Conservation (phyloP, 2,329 filamentous ascomycete genomes). For the Epicoccum sorghinum region DNA sequence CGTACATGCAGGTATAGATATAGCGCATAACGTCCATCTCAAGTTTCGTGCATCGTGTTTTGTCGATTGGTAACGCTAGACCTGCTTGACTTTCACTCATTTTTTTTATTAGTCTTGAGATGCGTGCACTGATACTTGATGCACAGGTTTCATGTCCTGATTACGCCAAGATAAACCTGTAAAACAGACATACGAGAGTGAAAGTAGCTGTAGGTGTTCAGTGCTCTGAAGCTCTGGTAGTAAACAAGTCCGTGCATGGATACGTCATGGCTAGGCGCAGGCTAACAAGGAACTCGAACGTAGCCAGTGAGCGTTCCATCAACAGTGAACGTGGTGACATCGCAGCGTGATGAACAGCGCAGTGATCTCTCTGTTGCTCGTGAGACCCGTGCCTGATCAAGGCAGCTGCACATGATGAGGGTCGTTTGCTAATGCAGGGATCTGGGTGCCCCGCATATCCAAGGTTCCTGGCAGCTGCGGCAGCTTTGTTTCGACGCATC, state of each 20-base stretch:
- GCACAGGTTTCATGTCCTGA: too few species aligned
- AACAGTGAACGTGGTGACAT: slow-evolving; percentile 4
- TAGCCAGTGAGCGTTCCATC: neutral
- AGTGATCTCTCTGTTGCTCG: slow-evolving; percentile 22
- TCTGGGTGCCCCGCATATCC: slow-evolving; percentile 26
- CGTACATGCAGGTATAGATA: too few species aligned
- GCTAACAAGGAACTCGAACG: slow-evolving; percentile 3
- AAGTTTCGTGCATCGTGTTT: too few species aligned
- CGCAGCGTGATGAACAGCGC: slow-evolving; percentile 8
- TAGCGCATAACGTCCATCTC: too few species aligned
- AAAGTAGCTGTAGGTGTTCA: neutral
- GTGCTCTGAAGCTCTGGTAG: neutral
- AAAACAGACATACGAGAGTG: too few species aligned
- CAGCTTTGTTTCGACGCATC: slow-evolving; percentile 21
- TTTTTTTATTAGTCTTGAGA: too few species aligned
- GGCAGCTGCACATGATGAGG: slow-evolving; percentile 24
- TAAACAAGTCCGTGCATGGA: neutral
- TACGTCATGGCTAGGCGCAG: slow-evolving; percentile 9
- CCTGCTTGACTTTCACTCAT: too few species aligned
- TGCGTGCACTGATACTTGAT: too few species aligned
- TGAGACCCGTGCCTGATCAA: slow-evolving; percentile 20
- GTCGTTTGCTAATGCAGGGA: slow-evolving; percentile 28
- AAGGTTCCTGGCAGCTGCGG: slow-evolving; percentile 23
- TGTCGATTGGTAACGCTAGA: too few species aligned
- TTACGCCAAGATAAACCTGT: too few species aligned